phyloP scores from a whole-genome alignment of 805 yeast genomes.

The Ascoidea asiatica region DNA sequence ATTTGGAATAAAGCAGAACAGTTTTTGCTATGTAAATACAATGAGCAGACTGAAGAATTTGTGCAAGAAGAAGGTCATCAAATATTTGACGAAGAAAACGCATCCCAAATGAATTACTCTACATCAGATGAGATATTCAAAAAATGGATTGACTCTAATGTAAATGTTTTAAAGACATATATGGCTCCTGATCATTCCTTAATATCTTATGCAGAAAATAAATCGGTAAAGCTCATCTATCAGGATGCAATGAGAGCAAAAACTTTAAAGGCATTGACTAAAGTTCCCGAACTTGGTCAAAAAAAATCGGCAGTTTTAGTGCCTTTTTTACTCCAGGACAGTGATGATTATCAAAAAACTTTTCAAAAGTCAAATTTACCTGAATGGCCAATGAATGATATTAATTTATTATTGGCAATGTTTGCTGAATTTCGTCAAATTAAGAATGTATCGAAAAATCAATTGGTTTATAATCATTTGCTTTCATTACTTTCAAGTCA shows the following conservation, averaged over 20 bases:
- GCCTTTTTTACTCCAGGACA: constrained; percentile 36
- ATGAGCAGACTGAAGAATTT: constrained; percentile 6
- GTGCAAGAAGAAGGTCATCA: constrained; percentile 11
- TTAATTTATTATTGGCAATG: constrained; percentile 43
- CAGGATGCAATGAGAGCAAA: constrained; percentile 39
- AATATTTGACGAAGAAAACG: constrained; percentile 12
- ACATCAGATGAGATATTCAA: constrained; percentile 26
- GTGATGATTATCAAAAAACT: constrained; percentile 15
- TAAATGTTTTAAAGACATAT: constrained; percentile 20
- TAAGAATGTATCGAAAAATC: constrained; percentile 35
- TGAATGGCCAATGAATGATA: constrained; percentile 37
- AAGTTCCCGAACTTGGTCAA: constrained; percentile 62
- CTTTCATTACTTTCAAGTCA: constrained; percentile 48
- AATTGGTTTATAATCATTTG: constrained; percentile 38
- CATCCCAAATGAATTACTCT: constrained; percentile 12
- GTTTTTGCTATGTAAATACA: constrained; percentile 21
- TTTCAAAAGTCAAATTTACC: constrained; percentile 9
- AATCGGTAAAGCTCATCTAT: constrained; percentile 23
- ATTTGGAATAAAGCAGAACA: constrained; percentile 38
- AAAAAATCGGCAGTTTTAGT: constrained; percentile 39
- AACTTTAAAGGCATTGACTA: constrained; percentile 39
- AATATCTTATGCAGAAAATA: constrained; percentile 20
- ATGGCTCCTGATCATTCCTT: constrained; percentile 22
- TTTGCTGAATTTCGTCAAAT: constrained; percentile 55
- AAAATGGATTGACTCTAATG: constrained; percentile 22